phyloP scores from a whole-genome alignment of 495 filamentous ascomycete genomes.

The Parathielavia appendiculata region DNA sequence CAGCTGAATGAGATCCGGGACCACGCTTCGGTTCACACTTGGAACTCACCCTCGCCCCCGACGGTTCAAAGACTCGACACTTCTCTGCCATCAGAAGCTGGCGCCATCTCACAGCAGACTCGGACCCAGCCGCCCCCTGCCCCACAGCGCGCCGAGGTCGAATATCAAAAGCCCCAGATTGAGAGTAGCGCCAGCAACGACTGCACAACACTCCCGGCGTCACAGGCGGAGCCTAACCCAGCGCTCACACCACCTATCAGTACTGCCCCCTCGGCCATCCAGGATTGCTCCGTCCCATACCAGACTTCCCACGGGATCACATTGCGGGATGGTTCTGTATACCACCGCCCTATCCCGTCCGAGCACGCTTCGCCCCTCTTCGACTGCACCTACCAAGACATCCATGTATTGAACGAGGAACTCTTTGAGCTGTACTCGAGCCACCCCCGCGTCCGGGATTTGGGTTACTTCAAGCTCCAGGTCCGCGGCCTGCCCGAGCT shows the following conservation, averaged over 20 bases:
- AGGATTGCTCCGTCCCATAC: neutral
- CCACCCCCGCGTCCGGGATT: slow-evolving; percentile 25
- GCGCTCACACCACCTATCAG: neutral
- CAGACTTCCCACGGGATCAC: neutral
- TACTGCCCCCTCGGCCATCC: neutral
- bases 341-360: slow-evolving; percentile 8
- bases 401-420: slow-evolving; percentile 31
- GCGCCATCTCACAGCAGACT: slow-evolving; percentile 1
- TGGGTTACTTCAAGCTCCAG: slow-evolving; percentile 34
- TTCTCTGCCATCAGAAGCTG: slow-evolving; percentile 18
- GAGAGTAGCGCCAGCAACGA: slow-evolving; percentile 1
- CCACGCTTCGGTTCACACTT: slow-evolving; percentile 12
- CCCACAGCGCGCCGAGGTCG: neutral
- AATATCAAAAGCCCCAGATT: neutral
- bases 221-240: neutral
- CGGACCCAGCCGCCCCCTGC: no score
- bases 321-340: slow-evolving; percentile 14
- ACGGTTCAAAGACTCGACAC: slow-evolving; percentile 17
- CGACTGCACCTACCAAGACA: slow-evolving; percentile 29
- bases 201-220: neutral
- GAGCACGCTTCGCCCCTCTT: slow-evolving; percentile 26
- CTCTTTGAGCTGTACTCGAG: slow-evolving; percentile 29
- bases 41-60: slow-evolving; percentile 3
- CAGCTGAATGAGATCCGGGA: slow-evolving; percentile 11
- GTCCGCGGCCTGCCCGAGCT: slow-evolving; percentile 26